A percentile compares a stretch with the other conserved stretches of the same genome.
Evolutionary conservation across 176 grass and related monocot species (phyloP).

Genomic region (Bromus sterilis): DNA sequence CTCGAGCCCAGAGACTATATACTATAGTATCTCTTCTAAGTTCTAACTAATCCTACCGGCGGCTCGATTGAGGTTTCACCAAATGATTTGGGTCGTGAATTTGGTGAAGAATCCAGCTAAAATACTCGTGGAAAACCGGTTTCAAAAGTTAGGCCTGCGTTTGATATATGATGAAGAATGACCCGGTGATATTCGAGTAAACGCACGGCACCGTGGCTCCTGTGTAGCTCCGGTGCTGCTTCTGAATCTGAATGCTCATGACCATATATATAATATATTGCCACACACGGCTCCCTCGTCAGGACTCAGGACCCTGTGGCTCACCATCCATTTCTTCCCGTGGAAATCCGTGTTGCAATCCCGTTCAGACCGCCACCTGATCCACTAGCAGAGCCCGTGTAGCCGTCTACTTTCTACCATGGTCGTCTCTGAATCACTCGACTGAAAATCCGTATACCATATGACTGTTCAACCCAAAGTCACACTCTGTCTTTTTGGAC

Average conservation of each 20-base stretch:
- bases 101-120: background rate
- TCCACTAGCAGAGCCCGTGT: background rate
- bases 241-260: background rate
- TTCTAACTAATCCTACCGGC: background rate
- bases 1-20: background rate
- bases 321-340: background rate
- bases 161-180: background rate
- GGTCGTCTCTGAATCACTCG: no score
- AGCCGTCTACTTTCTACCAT: no score
- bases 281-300: no score
- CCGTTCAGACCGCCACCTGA: background rate
- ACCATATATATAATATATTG: no score
- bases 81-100: constrained; percentile 11
- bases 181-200: background rate
- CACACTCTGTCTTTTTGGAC: no score
- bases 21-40: background rate
- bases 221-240: background rate
- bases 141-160: background rate
- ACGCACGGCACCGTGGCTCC: background rate
- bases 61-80: background rate
- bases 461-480: no score
- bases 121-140: background rate
- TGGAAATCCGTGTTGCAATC: background rate
- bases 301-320: background rate
- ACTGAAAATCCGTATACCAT: no score